Conservation (phyloP, 1,139 yeast genomes). For the Trichomonascaceae sp. region DNA sequence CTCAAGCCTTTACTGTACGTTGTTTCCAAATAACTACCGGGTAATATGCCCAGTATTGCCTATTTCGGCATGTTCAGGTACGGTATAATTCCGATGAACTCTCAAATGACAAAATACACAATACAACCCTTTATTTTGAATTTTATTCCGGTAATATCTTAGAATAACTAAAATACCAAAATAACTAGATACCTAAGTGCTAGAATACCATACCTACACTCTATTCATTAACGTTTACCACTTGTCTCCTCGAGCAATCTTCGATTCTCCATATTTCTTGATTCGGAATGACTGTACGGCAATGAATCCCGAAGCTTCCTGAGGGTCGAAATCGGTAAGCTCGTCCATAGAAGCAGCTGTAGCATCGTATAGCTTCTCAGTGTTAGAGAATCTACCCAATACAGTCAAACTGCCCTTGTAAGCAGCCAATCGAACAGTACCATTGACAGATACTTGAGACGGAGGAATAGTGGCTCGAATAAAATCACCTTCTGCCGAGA, state of each 20-base stretch:
- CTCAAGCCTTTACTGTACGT: too few species aligned
- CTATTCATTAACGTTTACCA: conserved; percentile 33
- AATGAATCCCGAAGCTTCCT: conserved; percentile 95
- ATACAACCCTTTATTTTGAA: background rate
- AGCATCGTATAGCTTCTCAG: conserved; percentile 95
- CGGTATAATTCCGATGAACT: too few species aligned
- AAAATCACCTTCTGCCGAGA: conserved; percentile 97
- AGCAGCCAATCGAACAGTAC: conserved; percentile 87
- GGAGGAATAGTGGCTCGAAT: conserved; percentile 90
- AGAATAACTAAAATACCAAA: background rate
- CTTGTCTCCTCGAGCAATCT: conserved; percentile 64
- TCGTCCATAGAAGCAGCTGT: conserved; percentile 99
- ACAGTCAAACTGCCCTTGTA: conserved; percentile 85
- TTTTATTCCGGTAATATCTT: background rate
- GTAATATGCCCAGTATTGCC: too few species aligned
- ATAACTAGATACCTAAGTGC: background rate
- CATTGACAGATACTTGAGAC: conserved; percentile 91
- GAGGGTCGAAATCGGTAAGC: conserved; percentile 95
- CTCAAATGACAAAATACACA: too few species aligned
- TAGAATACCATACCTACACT: background rate
- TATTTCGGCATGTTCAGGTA: too few species aligned
- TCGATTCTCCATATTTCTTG: conserved; percentile 95
- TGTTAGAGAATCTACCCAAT: conserved; percentile 89
- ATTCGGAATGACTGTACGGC: conserved; percentile 97
- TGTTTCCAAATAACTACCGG: too few species aligned